Evolutionary conservation across 2,329 filamentous ascomycete genomes (phyloP).

Genomic region (Fusarium pseudonygamai): DNA sequence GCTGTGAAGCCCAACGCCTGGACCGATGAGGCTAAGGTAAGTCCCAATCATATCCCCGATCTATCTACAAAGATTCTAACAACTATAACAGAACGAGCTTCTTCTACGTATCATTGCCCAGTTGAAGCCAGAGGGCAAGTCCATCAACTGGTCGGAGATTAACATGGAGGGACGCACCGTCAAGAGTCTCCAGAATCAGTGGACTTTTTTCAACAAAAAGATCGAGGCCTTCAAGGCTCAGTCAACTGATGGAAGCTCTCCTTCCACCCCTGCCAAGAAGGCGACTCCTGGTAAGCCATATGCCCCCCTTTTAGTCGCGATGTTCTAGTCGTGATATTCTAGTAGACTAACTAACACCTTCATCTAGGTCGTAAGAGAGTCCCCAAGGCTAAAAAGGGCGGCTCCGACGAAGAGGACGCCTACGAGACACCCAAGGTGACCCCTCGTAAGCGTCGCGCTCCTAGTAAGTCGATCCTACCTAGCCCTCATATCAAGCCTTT

Average conservation of each 20-base stretch:
- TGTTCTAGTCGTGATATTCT: background rate
- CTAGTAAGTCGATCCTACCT: constrained; percentile 10
- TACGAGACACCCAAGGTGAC: constrained; percentile 7
- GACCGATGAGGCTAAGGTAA: constrained; percentile 52
- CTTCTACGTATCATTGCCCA: constrained; percentile 50
- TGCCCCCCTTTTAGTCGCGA: too few relatives aligned
- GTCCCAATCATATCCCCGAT: background rate
- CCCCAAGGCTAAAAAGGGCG: constrained; percentile 24
- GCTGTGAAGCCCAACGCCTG: constrained; percentile 44
- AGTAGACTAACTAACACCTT: constrained; percentile 2
- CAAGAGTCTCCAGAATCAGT: constrained; percentile 52
- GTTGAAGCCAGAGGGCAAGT: constrained; percentile 44
- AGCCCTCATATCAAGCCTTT: background rate
- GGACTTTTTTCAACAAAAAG: constrained; percentile 50
- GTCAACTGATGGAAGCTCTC: background rate
- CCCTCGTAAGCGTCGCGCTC: constrained; percentile 31
- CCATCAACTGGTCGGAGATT: constrained; percentile 50
- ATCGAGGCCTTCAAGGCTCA: constrained; percentile 48
- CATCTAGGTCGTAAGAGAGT: constrained; percentile 36
- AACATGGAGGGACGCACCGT: constrained; percentile 50
- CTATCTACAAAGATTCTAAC: background rate
- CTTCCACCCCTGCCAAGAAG: constrained; percentile 36
- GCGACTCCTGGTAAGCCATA: constrained; percentile 25
- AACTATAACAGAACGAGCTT: constrained; percentile 45
- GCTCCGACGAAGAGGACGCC: background rate